Evolutionary conservation across 176 grass and related monocot species (phyloP).

Genomic region (Cenchrus purpureus): DNA sequence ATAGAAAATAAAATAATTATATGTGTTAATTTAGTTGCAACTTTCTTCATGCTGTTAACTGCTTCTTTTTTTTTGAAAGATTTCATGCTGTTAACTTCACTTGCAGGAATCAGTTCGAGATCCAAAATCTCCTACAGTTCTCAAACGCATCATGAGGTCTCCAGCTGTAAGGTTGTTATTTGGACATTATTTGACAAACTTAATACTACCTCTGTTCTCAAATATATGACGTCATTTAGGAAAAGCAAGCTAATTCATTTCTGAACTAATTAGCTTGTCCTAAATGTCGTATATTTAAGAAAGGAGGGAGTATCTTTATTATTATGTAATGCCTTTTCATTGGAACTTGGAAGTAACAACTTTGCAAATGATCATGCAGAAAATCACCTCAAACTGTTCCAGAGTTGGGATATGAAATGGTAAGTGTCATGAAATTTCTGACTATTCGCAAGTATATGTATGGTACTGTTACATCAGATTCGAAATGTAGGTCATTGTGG

Average conservation of each 20-base stretch:
- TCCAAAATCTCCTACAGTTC: conserved; percentile 42
- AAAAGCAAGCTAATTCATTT: too few relatives aligned
- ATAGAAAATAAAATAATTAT: neutral
- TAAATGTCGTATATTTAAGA: too few relatives aligned
- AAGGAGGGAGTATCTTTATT: neutral
- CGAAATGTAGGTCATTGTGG: neutral
- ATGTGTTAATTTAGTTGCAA: conserved; percentile 12
- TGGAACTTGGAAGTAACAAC: conserved; percentile 44
- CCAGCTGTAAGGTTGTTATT: conserved; percentile 51
- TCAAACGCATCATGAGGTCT: conserved; percentile 62
- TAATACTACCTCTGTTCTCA: neutral
- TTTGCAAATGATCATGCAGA: conserved; percentile 63
- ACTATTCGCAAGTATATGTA: conserved; percentile 14
- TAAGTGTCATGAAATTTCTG: conserved; percentile 44
- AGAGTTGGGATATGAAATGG: conserved; percentile 36
- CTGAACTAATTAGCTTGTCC: too few relatives aligned
- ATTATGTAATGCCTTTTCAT: conserved; percentile 7
- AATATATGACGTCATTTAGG: too few relatives aligned
- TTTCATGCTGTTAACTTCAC: conserved; percentile 32
- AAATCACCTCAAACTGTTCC: conserved; percentile 58
- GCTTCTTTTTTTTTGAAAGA: too few relatives aligned
- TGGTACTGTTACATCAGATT: conserved; percentile 12
- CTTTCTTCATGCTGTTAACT: conserved; percentile 33
- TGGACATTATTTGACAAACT: conserved; percentile 30
- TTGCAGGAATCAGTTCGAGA: conserved; percentile 58